Conservation (phyloP, 2,329 filamentous ascomycete genomes). For the Cordyceps javanica region DNA sequence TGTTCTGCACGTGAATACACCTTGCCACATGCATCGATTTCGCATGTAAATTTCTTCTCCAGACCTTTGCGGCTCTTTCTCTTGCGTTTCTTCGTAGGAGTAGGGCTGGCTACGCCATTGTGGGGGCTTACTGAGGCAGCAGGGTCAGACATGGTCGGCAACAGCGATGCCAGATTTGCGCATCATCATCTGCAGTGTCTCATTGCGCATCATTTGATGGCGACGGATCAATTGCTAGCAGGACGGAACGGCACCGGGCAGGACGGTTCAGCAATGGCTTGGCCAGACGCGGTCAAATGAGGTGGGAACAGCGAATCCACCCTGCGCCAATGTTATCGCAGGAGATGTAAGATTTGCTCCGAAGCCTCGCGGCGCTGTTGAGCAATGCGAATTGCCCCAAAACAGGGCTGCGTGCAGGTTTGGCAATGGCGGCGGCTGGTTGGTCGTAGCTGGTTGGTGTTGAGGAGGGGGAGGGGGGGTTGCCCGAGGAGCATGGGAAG, state of each 20-base stretch:
- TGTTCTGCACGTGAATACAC: slow-evolving; percentile 96
- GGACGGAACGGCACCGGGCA: background rate
- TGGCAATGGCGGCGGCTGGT: too few species aligned
- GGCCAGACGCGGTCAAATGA: background rate
- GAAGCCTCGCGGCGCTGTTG: background rate
- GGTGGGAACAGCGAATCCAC: background rate
- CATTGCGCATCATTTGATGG: background rate
- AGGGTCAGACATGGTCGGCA: slow-evolving; percentile 38
- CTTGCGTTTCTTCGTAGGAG: slow-evolving; percentile 39
- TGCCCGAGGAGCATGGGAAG: background rate
- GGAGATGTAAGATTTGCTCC: background rate
- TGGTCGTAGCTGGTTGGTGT: background rate
- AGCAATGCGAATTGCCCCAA: background rate
- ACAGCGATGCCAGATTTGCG: slow-evolving; percentile 19
- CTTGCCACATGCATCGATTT: slow-evolving; percentile 83
- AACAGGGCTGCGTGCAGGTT: background rate
- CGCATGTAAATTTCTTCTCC: slow-evolving; percentile 79
- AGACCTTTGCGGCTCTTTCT: slow-evolving; percentile 69
- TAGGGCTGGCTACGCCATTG: slow-evolving; percentile 21
- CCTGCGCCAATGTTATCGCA: background rate
- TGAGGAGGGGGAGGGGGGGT: too few species aligned
- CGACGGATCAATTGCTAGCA: background rate
- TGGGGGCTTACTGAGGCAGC: slow-evolving; percentile 48
- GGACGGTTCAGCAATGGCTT: background rate
- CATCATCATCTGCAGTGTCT: background rate